These are phyloP conservation scores for Beauveria sp. DNA, from an alignment of 2,329 filamentous ascomycete species.

Conservation along the genomic window DNA sequence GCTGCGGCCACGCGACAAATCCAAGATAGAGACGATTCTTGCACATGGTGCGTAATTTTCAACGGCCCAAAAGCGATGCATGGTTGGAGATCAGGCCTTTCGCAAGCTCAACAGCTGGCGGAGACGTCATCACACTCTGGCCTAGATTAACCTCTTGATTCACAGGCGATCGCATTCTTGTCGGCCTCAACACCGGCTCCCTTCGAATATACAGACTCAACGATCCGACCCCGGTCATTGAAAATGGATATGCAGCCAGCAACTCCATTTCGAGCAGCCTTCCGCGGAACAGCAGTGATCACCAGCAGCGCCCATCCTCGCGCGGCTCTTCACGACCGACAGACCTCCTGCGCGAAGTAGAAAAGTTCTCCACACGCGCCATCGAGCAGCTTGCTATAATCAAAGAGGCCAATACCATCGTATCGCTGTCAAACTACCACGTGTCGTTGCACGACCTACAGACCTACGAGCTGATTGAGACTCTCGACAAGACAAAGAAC, in stretches of 20 bases:
- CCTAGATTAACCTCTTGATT: conserved; percentile 4
- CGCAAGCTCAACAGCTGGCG: not conserved
- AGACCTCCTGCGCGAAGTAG: conserved; percentile 82
- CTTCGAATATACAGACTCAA: conserved; percentile 90
- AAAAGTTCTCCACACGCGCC: conserved; percentile 84
- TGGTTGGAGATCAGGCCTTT: not conserved
- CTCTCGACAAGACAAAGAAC: conserved; percentile 73
- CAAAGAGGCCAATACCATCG: conserved; percentile 85
- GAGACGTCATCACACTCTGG: not conserved
- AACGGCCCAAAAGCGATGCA: not conserved
- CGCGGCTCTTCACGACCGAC: conserved; percentile 48
- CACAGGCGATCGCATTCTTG: conserved; percentile 77
- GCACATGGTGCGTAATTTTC: conserved; percentile 60
- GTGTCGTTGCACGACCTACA: conserved; percentile 86
- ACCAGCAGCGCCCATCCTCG: conserved; percentile 20
- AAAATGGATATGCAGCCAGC: conserved; percentile 22
- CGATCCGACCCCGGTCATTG: conserved; percentile 39
- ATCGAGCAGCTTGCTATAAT: conserved; percentile 93
- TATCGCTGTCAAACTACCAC: conserved; percentile 84
- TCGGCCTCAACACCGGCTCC: conserved; percentile 82
- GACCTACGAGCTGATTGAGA: conserved; percentile 74
- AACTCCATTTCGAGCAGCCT: conserved; percentile 20
- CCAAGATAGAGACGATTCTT: conserved; percentile 91
- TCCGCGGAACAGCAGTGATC: conserved; percentile 19
- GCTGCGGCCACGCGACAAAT: conserved; percentile 92